Conservation (phyloP, 352 stramenopile genomes). For the Globisporangium spinosum region DNA sequence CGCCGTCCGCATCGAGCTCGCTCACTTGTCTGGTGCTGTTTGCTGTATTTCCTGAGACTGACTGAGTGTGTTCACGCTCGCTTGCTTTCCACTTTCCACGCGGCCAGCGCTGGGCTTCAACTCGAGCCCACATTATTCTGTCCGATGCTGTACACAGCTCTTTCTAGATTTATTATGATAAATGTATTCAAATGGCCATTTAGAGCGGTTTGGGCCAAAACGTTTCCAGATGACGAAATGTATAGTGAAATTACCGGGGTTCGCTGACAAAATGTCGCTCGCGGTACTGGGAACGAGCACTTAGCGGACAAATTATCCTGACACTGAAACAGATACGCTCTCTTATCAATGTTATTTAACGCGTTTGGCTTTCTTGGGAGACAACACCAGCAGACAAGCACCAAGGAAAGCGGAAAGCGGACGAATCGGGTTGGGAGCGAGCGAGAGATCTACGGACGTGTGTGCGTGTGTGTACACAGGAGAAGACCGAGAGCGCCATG, state of each 20-base stretch:
- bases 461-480: not conserved
- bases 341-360: not conserved
- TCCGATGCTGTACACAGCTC: not conserved
- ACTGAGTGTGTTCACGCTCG: not conserved
- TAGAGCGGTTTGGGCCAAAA: not conserved
- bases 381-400: not conserved
- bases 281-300: not conserved
- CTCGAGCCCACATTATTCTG: not conserved
- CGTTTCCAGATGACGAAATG: not conserved
- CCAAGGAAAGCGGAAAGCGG: not conserved
- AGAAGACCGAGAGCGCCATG: not conserved
- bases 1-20: constrained; percentile 13
- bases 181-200: not conserved
- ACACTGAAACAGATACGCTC: not conserved
- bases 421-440: not conserved
- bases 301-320: too few relatives aligned
- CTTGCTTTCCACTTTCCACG: constrained; percentile 1
- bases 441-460: not conserved
- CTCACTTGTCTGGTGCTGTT: not conserved
- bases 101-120: constrained; percentile 10
- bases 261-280: not conserved
- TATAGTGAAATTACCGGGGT: not conserved
- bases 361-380: not conserved
- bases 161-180: not conserved
- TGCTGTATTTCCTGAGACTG: not conserved